These are phyloP conservation scores for Capsella bursapastoris DNA, from an alignment of 345 rosid genomes.

Conservation along the genomic window DNA sequence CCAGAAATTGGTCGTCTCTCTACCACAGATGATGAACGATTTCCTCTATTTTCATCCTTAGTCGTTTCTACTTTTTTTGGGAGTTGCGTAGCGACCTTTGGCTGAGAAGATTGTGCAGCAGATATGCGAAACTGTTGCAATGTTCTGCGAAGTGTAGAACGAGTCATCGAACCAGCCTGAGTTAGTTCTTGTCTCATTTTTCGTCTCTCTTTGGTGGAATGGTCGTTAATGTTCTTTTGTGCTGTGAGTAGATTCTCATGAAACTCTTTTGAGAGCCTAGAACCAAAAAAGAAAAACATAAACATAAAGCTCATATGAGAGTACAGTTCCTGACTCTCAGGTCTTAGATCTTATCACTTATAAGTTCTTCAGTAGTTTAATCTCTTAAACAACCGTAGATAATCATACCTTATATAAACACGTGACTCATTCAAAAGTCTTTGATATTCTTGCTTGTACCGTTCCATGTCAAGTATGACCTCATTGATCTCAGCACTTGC, in stretches of 20 bases:
- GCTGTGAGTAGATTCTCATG: slow-evolving; percentile 58
- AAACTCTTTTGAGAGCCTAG: slow-evolving; percentile 69
- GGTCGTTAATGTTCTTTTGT: slow-evolving; percentile 58
- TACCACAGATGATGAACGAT: slow-evolving; percentile 43
- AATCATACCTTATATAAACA: slow-evolving; percentile 56
- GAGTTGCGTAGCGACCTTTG: slow-evolving; percentile 44
- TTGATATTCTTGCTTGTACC: slow-evolving; percentile 66
- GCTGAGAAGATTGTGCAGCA: slow-evolving; percentile 47
- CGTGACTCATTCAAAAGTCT: slow-evolving; percentile 56
- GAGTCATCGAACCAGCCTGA: slow-evolving; percentile 63
- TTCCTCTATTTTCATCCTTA: slow-evolving; percentile 33
- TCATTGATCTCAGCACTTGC: slow-evolving; percentile 90
- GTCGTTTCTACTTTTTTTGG: slow-evolving; percentile 35
- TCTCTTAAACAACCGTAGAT: slow-evolving; percentile 14
- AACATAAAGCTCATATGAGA: slow-evolving; percentile 8
- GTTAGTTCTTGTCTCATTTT: slow-evolving; percentile 58
- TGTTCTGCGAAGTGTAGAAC: slow-evolving; percentile 68
- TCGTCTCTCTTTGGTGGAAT: slow-evolving; percentile 52
- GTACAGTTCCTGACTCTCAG: neutral
- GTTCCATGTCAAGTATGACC: slow-evolving; percentile 88
- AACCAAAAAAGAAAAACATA: slow-evolving; percentile 16
- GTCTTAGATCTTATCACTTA: slow-evolving; percentile 13
- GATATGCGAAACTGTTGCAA: slow-evolving; percentile 61
- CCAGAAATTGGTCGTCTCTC: slow-evolving; percentile 50
- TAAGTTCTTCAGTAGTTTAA: neutral